These are phyloP conservation scores for Xylaria sp. DNA, from an alignment of 2,329 filamentous ascomycete genomes.

Conservation along the genomic window DNA sequence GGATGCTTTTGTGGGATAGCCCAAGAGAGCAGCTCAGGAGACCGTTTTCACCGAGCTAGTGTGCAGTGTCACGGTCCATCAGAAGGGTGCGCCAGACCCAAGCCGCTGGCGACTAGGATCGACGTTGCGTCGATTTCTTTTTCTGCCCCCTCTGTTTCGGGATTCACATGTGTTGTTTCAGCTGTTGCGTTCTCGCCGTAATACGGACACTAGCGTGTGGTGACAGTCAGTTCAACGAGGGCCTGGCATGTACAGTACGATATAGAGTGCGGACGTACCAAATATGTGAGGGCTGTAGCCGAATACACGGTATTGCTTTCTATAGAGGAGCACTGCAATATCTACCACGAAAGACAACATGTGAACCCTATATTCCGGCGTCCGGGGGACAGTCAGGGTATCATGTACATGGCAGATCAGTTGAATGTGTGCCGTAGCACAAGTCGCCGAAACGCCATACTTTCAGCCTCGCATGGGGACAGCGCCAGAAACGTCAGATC, in stretches of 20 bases:
- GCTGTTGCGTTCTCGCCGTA: conserved; percentile 20
- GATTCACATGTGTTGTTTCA: conserved; percentile 30
- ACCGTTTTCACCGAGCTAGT: conserved; percentile 17
- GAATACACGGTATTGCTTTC: neutral
- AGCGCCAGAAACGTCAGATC: conserved; percentile 13
- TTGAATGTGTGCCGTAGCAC: conserved; percentile 17
- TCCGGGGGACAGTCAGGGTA: neutral
- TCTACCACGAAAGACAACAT: neutral
- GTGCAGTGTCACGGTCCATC: conserved; percentile 1
- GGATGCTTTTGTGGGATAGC: neutral
- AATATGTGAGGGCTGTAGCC: conserved; percentile 4
- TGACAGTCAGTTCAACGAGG: neutral
- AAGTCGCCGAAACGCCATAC: conserved; percentile 33
- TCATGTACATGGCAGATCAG: conserved; percentile 7
- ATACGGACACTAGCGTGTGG: conserved; percentile 9
- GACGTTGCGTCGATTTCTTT: conserved; percentile 28
- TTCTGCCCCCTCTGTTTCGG: conserved; percentile 26
- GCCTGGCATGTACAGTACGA: conserved; percentile 12
- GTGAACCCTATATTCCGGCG: neutral
- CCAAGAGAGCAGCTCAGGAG: neutral
- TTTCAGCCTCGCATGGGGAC: conserved; percentile 37
- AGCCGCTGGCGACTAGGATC: conserved; percentile 27
- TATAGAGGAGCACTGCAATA: conserved; percentile 7
- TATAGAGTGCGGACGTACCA: neutral
- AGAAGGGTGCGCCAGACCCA: conserved; percentile 20